Evolutionary conservation across 306 rosid genomes (phyloP).

Genomic region (Senna siamea): DNA sequence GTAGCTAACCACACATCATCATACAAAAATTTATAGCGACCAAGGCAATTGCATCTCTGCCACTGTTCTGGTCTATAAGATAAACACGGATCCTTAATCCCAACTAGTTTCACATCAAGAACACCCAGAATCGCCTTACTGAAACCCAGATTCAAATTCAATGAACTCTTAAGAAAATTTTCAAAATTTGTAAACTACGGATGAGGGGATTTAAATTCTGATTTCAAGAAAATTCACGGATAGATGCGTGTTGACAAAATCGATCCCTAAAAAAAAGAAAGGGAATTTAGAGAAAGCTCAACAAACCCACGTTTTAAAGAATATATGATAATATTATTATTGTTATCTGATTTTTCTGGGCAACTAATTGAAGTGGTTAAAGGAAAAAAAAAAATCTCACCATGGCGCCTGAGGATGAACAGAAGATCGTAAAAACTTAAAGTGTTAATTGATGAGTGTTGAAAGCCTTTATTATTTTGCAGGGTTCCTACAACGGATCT

Average conservation of each 20-base stretch:
- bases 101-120: constrained; percentile 30
- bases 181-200: background rate
- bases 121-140: background rate
- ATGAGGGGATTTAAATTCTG: background rate
- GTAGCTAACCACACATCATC: background rate
- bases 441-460: background rate
- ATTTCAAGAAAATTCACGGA: constrained; percentile 3
- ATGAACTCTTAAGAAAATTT: background rate
- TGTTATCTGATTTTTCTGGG: background rate
- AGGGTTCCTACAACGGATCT: constrained; percentile 1
- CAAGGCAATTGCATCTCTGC: constrained; percentile 25
- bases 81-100: constrained; percentile 40
- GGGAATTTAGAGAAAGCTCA: constrained; percentile 1
- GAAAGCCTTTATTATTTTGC: background rate
- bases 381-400: constrained; percentile 31
- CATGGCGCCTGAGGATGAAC: constrained; percentile 22
- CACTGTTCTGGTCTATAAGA: background rate
- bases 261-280: constrained; percentile 1
- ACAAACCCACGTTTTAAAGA: constrained; percentile 16
- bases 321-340: background rate
- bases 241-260: background rate
- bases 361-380: constrained; percentile 20
- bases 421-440: background rate
- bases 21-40: background rate
- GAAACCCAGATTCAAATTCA: constrained; percentile 32